Evolutionary conservation across 164 flowering plant species (phyloP), one percentile per base, ranked within the genome.

Genomic region (Euptelea pleiosperma): DNA sequence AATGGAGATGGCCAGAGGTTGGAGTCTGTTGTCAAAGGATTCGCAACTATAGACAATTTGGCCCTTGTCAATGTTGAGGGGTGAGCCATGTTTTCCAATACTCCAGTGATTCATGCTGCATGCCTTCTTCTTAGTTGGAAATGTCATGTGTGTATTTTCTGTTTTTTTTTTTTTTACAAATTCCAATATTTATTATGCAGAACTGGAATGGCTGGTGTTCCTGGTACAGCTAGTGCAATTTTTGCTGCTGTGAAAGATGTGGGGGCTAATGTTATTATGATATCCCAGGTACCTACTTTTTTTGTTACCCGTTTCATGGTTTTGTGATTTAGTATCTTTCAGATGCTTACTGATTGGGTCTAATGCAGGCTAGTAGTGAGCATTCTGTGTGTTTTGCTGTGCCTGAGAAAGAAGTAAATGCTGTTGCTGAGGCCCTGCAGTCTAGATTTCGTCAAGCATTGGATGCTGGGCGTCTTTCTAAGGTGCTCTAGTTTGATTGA

Each of bases 191-290:
- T 11, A 52, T 22, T 61, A 46, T 52, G 50, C 79, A 93, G 99
- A 73, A 90, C 97, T 72, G 99, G 99, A 68, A 93, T 93, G 99
- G 99, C 91, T 61, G 99, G 99, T 76, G 96, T 93, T 72, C 99
- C 99, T 50, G 99, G 99, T 62, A 93, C 96, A 53, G 89, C 99
- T 37, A 85, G 85, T 74, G 80, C 79, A 3, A 93, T 93, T 71
- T 93, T 93, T 73, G 74, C 82, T 78, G 85, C 93, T 30, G 99
- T 90, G 45, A 93, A 88, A 70, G 97, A 93, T 70, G 99, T 88
- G 19, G 99, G 97, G 34, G 99, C 99, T 58, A 93, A 93, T 73
- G 99, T 91, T 25, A 83, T 93, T 54, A 91, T 93, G 97, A 93
- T 93, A 78, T 93, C 99, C 15, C 99, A 93, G 89, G 99, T 82